phyloP scores from a whole-genome alignment of 2,329 filamentous ascomycete species.

The Diaporthe amygdali region DNA sequence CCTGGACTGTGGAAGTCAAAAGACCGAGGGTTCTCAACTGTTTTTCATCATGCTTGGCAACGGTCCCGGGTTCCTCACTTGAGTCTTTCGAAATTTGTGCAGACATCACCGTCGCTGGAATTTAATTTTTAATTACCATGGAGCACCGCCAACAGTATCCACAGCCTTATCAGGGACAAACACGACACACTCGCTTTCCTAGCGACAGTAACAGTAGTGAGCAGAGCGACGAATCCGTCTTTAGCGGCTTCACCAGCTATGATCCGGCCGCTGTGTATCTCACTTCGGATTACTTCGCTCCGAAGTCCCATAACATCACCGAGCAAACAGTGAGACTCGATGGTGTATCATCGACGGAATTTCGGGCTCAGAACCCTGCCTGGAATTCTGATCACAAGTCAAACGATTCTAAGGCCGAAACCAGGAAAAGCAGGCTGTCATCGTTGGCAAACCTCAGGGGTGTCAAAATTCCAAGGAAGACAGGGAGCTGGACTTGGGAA shows the following conservation, averaged over 20 bases:
- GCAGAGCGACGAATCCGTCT: neutral
- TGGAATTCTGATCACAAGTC: neutral
- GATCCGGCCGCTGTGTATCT: neutral
- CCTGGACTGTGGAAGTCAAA: neutral
- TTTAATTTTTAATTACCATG: neutral
- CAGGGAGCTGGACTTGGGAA: constrained; percentile 35
- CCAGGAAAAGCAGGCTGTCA: neutral
- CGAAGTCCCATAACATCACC: neutral
- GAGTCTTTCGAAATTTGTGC: neutral
- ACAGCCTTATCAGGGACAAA: neutral
- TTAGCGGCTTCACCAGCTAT: neutral
- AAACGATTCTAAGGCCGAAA: neutral
- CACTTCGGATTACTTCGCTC: neutral
- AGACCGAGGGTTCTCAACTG: neutral
- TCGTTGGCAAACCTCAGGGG: neutral
- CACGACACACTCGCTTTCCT: neutral
- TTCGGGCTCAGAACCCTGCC: neutral
- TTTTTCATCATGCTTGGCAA: neutral
- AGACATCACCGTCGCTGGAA: neutral
- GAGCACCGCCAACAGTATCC: neutral
- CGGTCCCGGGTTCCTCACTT: neutral
- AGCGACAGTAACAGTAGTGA: neutral
- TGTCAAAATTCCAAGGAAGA: constrained; percentile 22
- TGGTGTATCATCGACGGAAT: neutral
- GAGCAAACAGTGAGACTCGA: neutral